phyloP scores from a whole-genome alignment of 208 protist genomes.

The Trichomonas vaginalis region DNA sequence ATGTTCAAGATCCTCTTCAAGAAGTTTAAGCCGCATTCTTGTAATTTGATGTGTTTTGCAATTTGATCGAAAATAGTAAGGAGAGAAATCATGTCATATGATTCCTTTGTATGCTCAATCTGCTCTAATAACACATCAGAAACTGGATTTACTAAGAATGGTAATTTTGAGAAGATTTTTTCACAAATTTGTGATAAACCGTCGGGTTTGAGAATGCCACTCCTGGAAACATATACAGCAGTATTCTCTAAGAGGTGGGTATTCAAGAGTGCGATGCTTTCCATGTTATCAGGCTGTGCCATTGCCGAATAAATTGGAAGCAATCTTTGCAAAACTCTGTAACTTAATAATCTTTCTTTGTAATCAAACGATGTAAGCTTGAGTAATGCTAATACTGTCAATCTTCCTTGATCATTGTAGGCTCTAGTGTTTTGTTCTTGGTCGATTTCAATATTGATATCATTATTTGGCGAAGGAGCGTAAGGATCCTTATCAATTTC shows the following conservation, averaged over 20 bases:
- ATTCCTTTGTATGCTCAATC: neutral
- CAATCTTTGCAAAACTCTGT: neutral
- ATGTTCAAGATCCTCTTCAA: neutral
- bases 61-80: neutral
- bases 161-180: neutral
- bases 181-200: neutral
- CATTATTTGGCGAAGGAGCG: neutral
- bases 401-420: neutral
- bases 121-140: neutral
- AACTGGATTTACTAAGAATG: neutral
- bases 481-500: neutral
- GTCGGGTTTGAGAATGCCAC: neutral
- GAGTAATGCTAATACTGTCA: neutral
- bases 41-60: neutral
- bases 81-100: neutral
- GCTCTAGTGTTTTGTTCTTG: neutral
- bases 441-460: neutral
- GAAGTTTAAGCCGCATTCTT: neutral
- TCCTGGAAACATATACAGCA: neutral
- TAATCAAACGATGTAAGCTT: neutral
- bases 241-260: neutral
- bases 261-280: neutral
- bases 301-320: neutral
- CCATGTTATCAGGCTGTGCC: neutral
- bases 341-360: neutral